phyloP scores from a whole-genome alignment of 2,329 filamentous ascomycete genomes.

The Zasmidium citrigriseum region DNA sequence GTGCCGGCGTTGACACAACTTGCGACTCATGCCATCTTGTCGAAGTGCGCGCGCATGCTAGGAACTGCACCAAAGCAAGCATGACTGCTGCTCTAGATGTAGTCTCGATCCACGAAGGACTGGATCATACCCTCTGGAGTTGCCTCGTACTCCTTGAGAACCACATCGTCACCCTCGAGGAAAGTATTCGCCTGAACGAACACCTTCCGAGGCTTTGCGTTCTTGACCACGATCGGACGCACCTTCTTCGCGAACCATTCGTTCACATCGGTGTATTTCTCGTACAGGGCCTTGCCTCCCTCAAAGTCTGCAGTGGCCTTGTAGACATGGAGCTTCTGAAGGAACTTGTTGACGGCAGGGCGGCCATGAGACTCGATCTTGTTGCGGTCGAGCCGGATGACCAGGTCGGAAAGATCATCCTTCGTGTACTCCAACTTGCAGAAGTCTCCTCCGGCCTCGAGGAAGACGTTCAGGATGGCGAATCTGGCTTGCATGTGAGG shows the following conservation, averaged over 20 bases:
- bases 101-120: conserved; percentile 58
- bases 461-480: conserved; percentile 81
- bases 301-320: conserved; percentile 86
- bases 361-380: conserved; percentile 85
- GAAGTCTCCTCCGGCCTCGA: conserved; percentile 83
- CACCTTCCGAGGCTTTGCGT: conserved; percentile 83
- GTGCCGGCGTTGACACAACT: no score
- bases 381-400: conserved; percentile 77
- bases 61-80: no score
- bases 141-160: conserved; percentile 82
- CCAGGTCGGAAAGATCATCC: conserved; percentile 72
- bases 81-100: no score
- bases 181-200: conserved; percentile 94
- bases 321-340: conserved; percentile 90
- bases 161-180: conserved; percentile 66
- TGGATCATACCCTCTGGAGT: conserved; percentile 78
- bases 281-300: conserved; percentile 76
- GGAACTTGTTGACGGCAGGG: conserved; percentile 78
- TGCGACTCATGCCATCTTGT: no score
- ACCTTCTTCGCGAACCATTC: conserved; percentile 84
- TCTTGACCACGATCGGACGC: conserved; percentile 70
- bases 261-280: conserved; percentile 79
- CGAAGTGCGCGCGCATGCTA: no score
- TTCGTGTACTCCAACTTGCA: conserved; percentile 75
- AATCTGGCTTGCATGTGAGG: conserved; percentile 57